Evolutionary conservation across 106 monocot genomes (phyloP), one percentile per base, ranked within the genome.

Genomic region (Dendrobium officinale): DNA sequence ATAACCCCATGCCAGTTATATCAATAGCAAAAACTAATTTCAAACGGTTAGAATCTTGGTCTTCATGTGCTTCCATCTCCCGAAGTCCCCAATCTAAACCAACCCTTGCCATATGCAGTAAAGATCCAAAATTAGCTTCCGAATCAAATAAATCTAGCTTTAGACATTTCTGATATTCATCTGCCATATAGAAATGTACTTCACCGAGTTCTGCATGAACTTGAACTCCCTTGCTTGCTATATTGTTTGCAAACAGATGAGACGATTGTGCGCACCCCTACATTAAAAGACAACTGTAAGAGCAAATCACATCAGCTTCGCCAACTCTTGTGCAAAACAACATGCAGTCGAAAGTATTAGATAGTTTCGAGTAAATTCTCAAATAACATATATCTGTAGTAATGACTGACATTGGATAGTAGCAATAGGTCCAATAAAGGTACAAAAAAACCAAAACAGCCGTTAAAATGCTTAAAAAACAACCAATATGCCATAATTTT

Each of bases 221-320:
- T 86, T 91, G 87, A 82, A 89, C 70, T 49, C 91, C 92, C 75
- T 85, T 89, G 68, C 83, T 83, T 75, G 85, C 89, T 59, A 88
- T 90, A 81, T 99, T 95, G 81, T 90, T 93, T 80, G 91, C 89
- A 84, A 88, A 88, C 43, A 95, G 78, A 81, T 99, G 95, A 77
- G 90, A 86, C 72, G 99, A 99, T 78, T 93, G 95, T 74, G 90
- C 91, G 68, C 87, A 91, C 2, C 82, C 95, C 99, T 99, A 89
- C 77, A 91, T 76, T 54, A 80, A 42, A 43, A 43, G 44, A 74
- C 43, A 74, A 44, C 42, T 4, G 6, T 74, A 19, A 74, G 16
- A 7, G 43, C 41, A 74, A 49, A 51, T 24, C 8, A 76, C 22
- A 76, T 22, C 47, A 49, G 29, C 20, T 19, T 43, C 44, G 4